phyloP scores from a whole-genome alignment of 176 grass and related monocot species.

The Sorghum bicolor region DNA sequence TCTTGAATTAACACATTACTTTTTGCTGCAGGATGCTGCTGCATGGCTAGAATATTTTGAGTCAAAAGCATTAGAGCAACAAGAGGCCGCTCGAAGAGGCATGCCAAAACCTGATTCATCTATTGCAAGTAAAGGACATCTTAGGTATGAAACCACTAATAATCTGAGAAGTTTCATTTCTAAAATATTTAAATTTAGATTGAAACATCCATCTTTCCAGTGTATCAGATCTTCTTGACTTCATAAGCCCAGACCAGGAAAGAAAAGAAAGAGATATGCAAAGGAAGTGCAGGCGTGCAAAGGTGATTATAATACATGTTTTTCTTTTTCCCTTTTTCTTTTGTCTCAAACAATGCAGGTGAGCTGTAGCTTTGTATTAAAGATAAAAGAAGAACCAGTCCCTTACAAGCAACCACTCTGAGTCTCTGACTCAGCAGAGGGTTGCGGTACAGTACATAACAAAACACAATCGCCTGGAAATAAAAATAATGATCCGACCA shows the following conservation, averaged over 20 bases:
- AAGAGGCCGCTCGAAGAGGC: conserved; percentile 85
- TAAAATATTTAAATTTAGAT: conserved; percentile 44
- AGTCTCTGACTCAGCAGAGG: background rate
- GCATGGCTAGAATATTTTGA: conserved; percentile 99
- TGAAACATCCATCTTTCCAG: conserved; percentile 73
- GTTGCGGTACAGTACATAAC: background rate
- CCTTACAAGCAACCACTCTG: background rate
- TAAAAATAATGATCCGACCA: too few species aligned
- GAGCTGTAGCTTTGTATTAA: background rate
- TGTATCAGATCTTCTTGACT: conserved; percentile 99
- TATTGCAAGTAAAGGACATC: conserved; percentile 98
- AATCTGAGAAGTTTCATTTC: conserved; percentile 34
- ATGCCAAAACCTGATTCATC: conserved; percentile 97
- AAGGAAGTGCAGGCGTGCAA: conserved; percentile 74
- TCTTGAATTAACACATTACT: conserved; percentile 24
- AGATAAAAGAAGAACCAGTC: background rate
- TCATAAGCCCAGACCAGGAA: conserved; percentile 93
- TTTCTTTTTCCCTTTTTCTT: background rate
- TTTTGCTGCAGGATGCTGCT: conserved; percentile 74
- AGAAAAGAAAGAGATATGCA: conserved; percentile 82
- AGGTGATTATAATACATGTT: conserved; percentile 50
- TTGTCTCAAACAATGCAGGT: background rate
- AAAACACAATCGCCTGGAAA: background rate
- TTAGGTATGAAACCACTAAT: conserved; percentile 92
- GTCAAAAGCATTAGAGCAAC: conserved; percentile 91